Evolutionary conservation across 1,139 yeast genomes (phyloP).

Genomic region (Zhuliangozyma blackwelliae): DNA sequence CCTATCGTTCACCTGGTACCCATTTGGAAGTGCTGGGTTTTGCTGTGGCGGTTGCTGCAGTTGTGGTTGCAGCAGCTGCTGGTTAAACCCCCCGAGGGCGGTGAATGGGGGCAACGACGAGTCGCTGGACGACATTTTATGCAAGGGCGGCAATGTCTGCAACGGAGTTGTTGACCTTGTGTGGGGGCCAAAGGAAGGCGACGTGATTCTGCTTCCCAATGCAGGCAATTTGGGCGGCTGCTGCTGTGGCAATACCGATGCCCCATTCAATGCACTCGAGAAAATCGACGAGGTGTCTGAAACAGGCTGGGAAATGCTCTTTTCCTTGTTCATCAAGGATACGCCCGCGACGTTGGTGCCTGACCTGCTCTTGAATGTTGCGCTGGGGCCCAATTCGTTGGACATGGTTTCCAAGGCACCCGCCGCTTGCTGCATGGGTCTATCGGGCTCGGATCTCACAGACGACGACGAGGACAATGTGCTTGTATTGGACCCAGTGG

Average conservation of each 20-base stretch:
- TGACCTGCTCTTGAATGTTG: slow-evolving; percentile 27
- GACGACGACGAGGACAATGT: slow-evolving; percentile 25
- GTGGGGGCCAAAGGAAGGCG: slow-evolving; percentile 7
- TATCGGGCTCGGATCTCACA: slow-evolving; percentile 20
- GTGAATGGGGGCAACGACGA: slow-evolving; percentile 5
- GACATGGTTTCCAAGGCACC: slow-evolving; percentile 61
- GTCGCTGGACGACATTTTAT: slow-evolving; percentile 14
- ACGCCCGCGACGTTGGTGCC: slow-evolving; percentile 16
- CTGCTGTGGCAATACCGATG: slow-evolving; percentile 13
- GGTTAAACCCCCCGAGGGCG: too few species aligned
- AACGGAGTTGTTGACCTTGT: slow-evolving; percentile 9
- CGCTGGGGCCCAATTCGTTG: slow-evolving; percentile 44
- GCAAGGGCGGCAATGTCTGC: slow-evolving; percentile 32
- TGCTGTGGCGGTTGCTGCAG: slow-evolving; percentile 1
- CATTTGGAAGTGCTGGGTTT: slow-evolving; percentile 5
- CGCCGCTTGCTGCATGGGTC: slow-evolving; percentile 44
- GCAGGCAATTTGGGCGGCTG: slow-evolving; percentile 16
- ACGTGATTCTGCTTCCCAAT: slow-evolving; percentile 18
- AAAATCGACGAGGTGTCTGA: slow-evolving; percentile 9
- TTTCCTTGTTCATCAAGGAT: slow-evolving; percentile 24
- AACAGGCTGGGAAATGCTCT: neutral
- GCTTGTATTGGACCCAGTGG: too few species aligned
- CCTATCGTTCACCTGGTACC: slow-evolving; percentile 2
- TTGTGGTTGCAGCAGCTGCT: slow-evolving; percentile 2
- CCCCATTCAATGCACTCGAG: slow-evolving; percentile 9